phyloP scores from a whole-genome alignment of 257 asterid genomes.

The Gynochthodes officinalis region DNA sequence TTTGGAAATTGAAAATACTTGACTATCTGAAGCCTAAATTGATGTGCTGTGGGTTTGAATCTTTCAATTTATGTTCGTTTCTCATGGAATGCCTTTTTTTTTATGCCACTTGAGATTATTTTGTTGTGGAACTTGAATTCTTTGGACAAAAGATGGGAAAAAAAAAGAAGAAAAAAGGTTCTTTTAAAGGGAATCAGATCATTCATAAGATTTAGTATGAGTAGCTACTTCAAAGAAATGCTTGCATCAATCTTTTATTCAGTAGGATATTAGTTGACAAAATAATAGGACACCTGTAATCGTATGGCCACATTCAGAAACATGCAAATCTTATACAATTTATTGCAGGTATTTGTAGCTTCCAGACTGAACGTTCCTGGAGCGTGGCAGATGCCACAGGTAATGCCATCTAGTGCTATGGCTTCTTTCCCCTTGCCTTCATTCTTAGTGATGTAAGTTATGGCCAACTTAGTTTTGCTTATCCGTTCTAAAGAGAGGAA shows the following conservation, averaged over 20 bases:
- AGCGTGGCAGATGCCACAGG: constrained; percentile 99
- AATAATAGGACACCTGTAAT: not conserved
- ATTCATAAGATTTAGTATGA: not conserved
- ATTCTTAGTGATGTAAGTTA: not conserved
- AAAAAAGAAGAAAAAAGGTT: too few relatives aligned
- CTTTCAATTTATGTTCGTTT: not conserved
- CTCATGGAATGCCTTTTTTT: too few relatives aligned
- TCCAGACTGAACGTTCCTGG: constrained; percentile 97
- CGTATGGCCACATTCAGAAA: not conserved
- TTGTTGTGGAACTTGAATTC: not conserved
- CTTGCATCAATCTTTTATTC: not conserved
- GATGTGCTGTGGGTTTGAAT: too few relatives aligned
- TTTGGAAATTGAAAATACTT: too few relatives aligned
- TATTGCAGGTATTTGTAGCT: constrained; percentile 87
- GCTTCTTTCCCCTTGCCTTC: not conserved
- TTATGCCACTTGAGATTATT: not conserved
- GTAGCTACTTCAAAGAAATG: not conserved
- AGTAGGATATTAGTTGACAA: not conserved
- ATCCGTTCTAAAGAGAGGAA: not conserved
- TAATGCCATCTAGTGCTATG: constrained; percentile 24
- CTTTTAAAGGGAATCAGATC: not conserved
- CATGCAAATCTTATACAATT: constrained; percentile 14
- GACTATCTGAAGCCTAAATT: too few relatives aligned
- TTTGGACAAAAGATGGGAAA: not conserved
- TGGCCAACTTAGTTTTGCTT: not conserved